Base-by-base conservation (phyloP, 306 rosid genomes). In the Cucurbita maxima region DNA sequence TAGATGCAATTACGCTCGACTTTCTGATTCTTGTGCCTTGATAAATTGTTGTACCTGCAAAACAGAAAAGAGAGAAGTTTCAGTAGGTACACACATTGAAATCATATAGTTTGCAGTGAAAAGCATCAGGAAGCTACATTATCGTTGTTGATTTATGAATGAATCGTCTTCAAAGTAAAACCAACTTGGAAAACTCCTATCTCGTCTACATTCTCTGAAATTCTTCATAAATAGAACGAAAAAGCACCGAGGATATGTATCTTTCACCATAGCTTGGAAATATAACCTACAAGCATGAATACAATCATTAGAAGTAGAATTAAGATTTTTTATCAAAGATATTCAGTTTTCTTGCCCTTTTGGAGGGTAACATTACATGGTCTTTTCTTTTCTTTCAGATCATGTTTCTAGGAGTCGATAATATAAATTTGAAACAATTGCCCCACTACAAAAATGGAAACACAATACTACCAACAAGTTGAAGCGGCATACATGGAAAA, bases 231-330 rank as follows among this genome's bases (percentile, higher is more conserved):
- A 93, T 83, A 22, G 96, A 87, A 56, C 81, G 78, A 80, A 93
- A 93, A 83, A 93, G 97, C 58, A 85, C 79, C 69, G 97, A 82
- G 36, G 90, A 77, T 81, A 93, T 80, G 58, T 90, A 93, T 82
- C 98, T 84, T 86, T 93, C 98, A 43, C 98, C 97, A 68, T 87
- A 90, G 83, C 97, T 93, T 20, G 98, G 97, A 79, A 93, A 93
- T 25, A 90, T 73, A 80, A 93, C 98, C 97, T 93, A 71, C 25
- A 63, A 76, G 68, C 63, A 74, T 44, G 22, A 22, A 58, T 37
- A 74, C 9, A 9, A 7, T 13, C 56, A 43, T 74, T 4, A 45
- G 43, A 34, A 74, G 37, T 44, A 58, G 9, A 47, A 8, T 8
- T 5, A 36, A 40, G 16, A 72, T 34, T 72, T 72, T 52, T 72